phyloP scores from a whole-genome alignment of 805 yeast species.

The Candida ulmi region DNA sequence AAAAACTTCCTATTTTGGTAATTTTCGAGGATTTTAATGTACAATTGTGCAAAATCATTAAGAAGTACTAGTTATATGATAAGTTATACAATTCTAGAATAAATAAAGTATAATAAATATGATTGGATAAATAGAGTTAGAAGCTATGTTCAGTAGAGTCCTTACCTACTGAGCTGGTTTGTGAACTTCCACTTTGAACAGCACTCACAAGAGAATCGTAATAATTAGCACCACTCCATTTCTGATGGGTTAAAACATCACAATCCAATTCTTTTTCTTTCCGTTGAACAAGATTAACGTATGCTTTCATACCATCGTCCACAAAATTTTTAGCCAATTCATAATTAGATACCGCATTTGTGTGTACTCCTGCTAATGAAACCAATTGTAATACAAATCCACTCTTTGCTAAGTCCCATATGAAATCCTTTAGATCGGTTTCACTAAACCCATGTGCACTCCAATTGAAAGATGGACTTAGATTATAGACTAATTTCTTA shows the following conservation, averaged over 20 bases:
- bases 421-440: slow-evolving; percentile 39
- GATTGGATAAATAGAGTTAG: too few relatives aligned
- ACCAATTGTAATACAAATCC: slow-evolving; percentile 58
- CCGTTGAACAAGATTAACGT: slow-evolving; percentile 46
- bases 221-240: slow-evolving; percentile 59
- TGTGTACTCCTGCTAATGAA: slow-evolving; percentile 55
- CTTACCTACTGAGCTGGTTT: slow-evolving; percentile 37
- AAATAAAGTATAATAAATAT: too few relatives aligned
- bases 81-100: too few relatives aligned
- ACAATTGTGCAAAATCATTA: too few relatives aligned
- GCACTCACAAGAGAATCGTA: slow-evolving; percentile 38
- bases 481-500: slow-evolving; percentile 53
- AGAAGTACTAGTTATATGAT: too few relatives aligned
- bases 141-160: slow-evolving; percentile 36
- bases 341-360: slow-evolving; percentile 46
- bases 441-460: slow-evolving; percentile 47
- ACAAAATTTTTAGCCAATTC: slow-evolving; percentile 43
- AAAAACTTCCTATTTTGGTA: too few relatives aligned
- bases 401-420: slow-evolving; percentile 46
- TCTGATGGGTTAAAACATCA: slow-evolving; percentile 54
- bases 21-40: too few relatives aligned
- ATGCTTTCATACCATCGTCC: slow-evolving; percentile 53
- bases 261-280: slow-evolving; percentile 39
- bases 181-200: slow-evolving; percentile 37
- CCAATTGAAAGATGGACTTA: slow-evolving; percentile 61